phyloP scores from a whole-genome alignment of 2,329 filamentous ascomycete species.

The Neonectria coccinea region DNA sequence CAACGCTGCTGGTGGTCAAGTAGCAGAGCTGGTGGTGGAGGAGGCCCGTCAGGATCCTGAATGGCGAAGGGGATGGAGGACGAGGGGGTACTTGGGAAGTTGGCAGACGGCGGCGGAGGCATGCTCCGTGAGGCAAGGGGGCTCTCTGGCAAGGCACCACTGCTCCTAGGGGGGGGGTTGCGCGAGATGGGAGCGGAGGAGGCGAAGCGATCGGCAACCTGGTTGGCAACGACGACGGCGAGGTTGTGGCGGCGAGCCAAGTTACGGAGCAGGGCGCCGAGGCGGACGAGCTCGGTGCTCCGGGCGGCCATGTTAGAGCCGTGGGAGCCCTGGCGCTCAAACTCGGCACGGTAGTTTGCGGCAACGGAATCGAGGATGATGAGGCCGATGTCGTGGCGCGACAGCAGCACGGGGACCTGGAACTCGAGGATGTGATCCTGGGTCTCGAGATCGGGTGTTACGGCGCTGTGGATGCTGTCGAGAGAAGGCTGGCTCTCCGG shows the following conservation, averaged over 20 bases:
- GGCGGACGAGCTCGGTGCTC: constrained; percentile 78
- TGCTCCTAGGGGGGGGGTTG: constrained; percentile 39
- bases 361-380: constrained; percentile 92
- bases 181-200: constrained; percentile 42
- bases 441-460: constrained; percentile 88
- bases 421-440: constrained; percentile 96
- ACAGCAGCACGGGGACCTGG: constrained; percentile 88
- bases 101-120: constrained; percentile 46
- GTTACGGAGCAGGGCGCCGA: constrained; percentile 80
- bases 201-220: constrained; percentile 89
- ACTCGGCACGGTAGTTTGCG: constrained; percentile 95
- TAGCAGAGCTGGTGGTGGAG: constrained; percentile 67
- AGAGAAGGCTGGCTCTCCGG: constrained; percentile 67
- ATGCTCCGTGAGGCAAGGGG: constrained; percentile 62
- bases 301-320: constrained; percentile 77
- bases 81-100: constrained; percentile 51
- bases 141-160: constrained; percentile 55
- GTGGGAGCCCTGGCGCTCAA: constrained; percentile 68
- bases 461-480: constrained; percentile 81
- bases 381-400: constrained; percentile 81
- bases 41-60: constrained; percentile 47
- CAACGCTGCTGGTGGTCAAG: constrained; percentile 93
- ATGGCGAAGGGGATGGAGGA: constrained; percentile 54
- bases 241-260: constrained; percentile 80
- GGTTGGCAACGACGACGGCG: constrained; percentile 92